Evolutionary conservation across 805 yeast species (phyloP).

Genomic region (Candida corydali): DNA sequence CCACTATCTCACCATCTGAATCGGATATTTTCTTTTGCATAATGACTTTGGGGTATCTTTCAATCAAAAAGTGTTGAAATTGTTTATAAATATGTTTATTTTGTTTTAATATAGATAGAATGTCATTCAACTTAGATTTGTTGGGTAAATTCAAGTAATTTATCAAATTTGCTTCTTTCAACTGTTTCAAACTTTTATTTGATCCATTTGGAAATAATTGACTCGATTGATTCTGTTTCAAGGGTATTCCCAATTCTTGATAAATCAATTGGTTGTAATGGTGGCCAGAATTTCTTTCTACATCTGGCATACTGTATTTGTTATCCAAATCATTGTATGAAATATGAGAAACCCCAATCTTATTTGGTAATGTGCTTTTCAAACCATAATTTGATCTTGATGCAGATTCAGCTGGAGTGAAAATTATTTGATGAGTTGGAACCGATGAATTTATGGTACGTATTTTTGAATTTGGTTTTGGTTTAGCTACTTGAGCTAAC

Average conservation of each 20-base stretch:
- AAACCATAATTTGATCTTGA: constrained; percentile 73
- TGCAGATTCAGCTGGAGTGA: constrained; percentile 62
- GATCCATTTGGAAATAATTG: constrained; percentile 39
- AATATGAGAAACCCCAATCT: constrained; percentile 54
- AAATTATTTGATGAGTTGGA: constrained; percentile 74
- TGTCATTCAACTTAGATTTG: constrained; percentile 22
- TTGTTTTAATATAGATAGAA: constrained; percentile 30
- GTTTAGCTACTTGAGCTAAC: constrained; percentile 43
- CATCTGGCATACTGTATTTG: constrained; percentile 63
- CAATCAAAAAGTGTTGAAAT: constrained; percentile 52
- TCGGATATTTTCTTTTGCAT: constrained; percentile 17
- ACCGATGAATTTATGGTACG: constrained; percentile 22
- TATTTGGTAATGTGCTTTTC: constrained; percentile 64
- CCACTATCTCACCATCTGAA: constrained; percentile 11
- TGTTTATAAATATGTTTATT: constrained; percentile 47
- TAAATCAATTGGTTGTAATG: constrained; percentile 61
- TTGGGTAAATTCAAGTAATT: constrained; percentile 29
- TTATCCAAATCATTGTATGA: constrained; percentile 66
- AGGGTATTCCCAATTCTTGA: constrained; percentile 61
- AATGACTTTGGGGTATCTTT: constrained; percentile 41
- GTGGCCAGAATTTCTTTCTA: constrained; percentile 58
- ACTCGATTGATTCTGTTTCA: constrained; percentile 32
- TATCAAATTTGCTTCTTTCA: constrained; percentile 23
- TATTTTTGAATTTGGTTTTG: constrained; percentile 24
- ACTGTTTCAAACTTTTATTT: constrained; percentile 17